Base-by-base conservation (phyloP, 495 filamentous ascomycete species). In the Penicillium flavigenum region DNA sequence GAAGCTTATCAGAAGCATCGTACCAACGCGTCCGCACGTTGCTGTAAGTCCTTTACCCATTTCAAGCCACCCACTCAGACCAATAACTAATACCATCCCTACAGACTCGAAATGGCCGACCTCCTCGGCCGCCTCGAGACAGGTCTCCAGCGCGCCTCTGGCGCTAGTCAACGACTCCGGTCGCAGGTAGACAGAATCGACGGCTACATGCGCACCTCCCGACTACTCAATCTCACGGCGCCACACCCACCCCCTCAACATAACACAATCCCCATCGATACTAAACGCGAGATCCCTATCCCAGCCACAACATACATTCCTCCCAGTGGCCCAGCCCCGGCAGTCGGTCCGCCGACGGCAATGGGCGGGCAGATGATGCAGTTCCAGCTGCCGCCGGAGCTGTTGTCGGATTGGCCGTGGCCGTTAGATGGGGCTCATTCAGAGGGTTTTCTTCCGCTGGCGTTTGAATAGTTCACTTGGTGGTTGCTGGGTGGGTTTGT, bases 71-170 rank as follows among this genome's bases (percentile, higher is more conserved):
- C 1, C 9, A 6, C 7, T 2, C 29, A 4, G 7, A 47, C 24
- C 1, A 8, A 51, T 55, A 22, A 56, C 17, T 4, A 11, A 51
- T 55, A 14, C 54, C 17, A 22, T 27, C 4, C 12, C 9, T 39
- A 9, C 26, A 69, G 69, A 7, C 63, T 68, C 64, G 61, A 75
- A 51, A 80, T 82, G 74, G 79, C 78, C 16, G 69, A 76, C 36
- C 72, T 82, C 17, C 72, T 82, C 9, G 62, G 74, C 34, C 75
- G 67, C 36, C 69, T 82, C 27, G 78, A 81, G 64, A 64, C 59
- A 24, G 71, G 71, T 26, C 63, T 76, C 12, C 69, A 75, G 34
- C 72, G 67, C 4, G 68, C 71, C 46, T 66, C 72, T 3, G 75
- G 76, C 45, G 72, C 74, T 22, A 71, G 72, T 27, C 59, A 67